phyloP scores from a whole-genome alignment of 441 rosid genomes.

The Dalechampia spathulata region DNA sequence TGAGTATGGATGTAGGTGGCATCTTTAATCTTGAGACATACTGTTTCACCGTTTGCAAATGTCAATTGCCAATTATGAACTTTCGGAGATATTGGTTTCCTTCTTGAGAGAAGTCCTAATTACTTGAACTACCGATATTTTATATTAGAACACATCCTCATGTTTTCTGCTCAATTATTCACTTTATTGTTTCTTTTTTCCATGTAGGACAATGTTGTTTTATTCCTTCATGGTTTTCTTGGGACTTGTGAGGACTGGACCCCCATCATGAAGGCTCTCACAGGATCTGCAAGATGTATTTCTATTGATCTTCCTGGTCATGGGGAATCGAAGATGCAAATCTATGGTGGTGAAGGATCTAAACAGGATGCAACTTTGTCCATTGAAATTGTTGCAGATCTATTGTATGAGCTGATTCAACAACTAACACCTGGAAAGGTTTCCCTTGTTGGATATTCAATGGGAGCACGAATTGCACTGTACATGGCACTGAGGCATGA shows the following conservation, averaged over 20 bases:
- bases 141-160: neutral
- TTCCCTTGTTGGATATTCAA: slow-evolving; percentile 78
- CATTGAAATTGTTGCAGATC: slow-evolving; percentile 44
- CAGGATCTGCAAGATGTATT: slow-evolving; percentile 77
- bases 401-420: slow-evolving; percentile 40
- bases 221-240: slow-evolving; percentile 92
- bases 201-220: slow-evolving; percentile 45
- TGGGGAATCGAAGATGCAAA: slow-evolving; percentile 52
- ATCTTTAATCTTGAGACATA: slow-evolving; percentile 6
- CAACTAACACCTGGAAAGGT: slow-evolving; percentile 51
- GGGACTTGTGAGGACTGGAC: slow-evolving; percentile 94
- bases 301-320: slow-evolving; percentile 91
- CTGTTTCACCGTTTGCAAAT: neutral
- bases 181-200: slow-evolving; percentile 1
- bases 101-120: slow-evolving; percentile 10
- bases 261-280: slow-evolving; percentile 68
- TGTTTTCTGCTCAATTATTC: neutral
- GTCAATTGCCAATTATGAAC: slow-evolving; percentile 1
- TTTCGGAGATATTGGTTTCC: neutral
- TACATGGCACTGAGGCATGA: slow-evolving; percentile 63
- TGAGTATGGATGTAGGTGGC: neutral
- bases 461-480: slow-evolving; percentile 92
- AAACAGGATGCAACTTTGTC: slow-evolving; percentile 36
- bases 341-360: slow-evolving; percentile 20
- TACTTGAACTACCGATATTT: neutral